phyloP scores from a whole-genome alignment of 176 grass and related monocot genomes.

The Aegilops umbellulata region DNA sequence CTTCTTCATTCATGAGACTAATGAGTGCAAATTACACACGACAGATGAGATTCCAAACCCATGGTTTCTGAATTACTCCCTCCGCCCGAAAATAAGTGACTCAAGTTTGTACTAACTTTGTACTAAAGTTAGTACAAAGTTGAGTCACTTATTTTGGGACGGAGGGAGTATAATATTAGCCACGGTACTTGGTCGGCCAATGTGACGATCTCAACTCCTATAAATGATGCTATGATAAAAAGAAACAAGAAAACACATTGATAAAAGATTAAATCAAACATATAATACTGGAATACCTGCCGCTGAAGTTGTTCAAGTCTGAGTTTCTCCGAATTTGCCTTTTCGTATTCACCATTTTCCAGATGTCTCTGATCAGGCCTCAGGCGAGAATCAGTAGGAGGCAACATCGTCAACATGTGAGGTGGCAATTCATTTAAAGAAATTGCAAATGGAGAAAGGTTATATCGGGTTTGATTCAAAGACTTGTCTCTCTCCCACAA shows the following conservation, averaged over 20 bases:
- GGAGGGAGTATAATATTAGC: not conserved
- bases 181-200: not conserved
- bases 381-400: conserved; percentile 89
- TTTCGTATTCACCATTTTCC: conserved; percentile 98
- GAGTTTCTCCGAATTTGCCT: conserved; percentile 93
- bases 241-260: not conserved
- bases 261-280: conserved; percentile 8
- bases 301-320: conserved; percentile 97
- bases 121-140: no score
- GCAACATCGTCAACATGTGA: conserved; percentile 59
- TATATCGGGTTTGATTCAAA: conserved; percentile 85
- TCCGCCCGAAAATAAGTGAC: no score
- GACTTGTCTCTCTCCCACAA: conserved; percentile 88
- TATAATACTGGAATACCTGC: conserved; percentile 57
- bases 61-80: not conserved
- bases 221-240: not conserved
- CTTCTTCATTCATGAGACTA: not conserved
- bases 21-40: not conserved
- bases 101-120: no score
- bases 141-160: no score
- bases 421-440: conserved; percentile 76
- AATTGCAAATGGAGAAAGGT: conserved; percentile 92
- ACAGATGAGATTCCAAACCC: conserved; percentile 5
- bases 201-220: not conserved
- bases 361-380: conserved; percentile 91